A percentile compares a stretch with the other conserved stretches of the same genome.
phyloP scores from a whole-genome alignment of 1,139 yeast species.

The Pichia sp. region DNA sequence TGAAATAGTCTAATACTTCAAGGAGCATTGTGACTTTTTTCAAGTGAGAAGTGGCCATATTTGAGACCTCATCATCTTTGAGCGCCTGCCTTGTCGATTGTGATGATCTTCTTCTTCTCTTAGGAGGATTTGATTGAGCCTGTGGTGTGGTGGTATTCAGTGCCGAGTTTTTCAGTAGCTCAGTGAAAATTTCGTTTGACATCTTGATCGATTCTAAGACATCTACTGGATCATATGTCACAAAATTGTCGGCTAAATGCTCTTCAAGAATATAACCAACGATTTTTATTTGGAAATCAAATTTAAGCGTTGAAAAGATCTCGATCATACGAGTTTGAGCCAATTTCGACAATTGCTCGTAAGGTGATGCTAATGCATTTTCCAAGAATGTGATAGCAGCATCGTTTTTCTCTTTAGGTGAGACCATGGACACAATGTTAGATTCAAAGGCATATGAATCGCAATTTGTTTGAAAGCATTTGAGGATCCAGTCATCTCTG shows the following conservation, averaged over 20 bases:
- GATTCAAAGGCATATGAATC: constrained; percentile 50
- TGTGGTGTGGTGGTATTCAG: constrained; percentile 24
- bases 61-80: constrained; percentile 62
- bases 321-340: constrained; percentile 40
- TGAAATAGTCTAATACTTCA: constrained; percentile 64
- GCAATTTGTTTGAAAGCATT: constrained; percentile 46
- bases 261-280: constrained; percentile 59
- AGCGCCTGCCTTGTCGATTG: constrained; percentile 69
- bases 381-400: constrained; percentile 61
- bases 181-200: constrained; percentile 43
- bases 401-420: constrained; percentile 51
- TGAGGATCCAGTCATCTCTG: constrained; percentile 42
- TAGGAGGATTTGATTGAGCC: constrained; percentile 44
- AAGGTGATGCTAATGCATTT: constrained; percentile 45
- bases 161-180: constrained; percentile 48
- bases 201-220: constrained; percentile 47
- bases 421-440: constrained; percentile 52
- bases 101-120: constrained; percentile 76
- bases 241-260: constrained; percentile 32
- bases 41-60: constrained; percentile 72
- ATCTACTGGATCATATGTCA: constrained; percentile 50
- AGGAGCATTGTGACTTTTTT: constrained; percentile 72
- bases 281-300: constrained; percentile 54
- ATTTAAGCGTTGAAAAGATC: constrained; percentile 53
- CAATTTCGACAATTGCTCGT: constrained; percentile 50